Base-by-base conservation (phyloP, 805 yeast species). In the Monosporozyma aerobia region DNA sequence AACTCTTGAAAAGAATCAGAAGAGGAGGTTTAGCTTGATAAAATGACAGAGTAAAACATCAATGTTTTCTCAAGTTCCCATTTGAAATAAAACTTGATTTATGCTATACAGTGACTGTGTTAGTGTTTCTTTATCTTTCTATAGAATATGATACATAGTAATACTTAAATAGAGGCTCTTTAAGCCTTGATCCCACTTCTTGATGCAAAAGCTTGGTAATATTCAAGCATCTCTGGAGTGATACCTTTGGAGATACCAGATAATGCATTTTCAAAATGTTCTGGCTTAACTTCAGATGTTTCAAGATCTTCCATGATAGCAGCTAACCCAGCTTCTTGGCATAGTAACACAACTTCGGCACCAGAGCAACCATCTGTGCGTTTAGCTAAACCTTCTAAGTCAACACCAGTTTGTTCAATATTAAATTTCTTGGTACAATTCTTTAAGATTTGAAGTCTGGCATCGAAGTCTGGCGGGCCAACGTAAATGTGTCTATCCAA, bases 271-370 rank as follows among this genome's bases (percentile, higher is more conserved):
- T 78, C 82, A 60, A 89, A 90, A 65, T 94, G 97, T 33, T 73
- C 72, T 54, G 73, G 74, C n/a, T 69, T 67, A 0, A 90, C 95
- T 6, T 59, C 58, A 1, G 63, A 62, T 8, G 86, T 77, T 3
- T 80, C 71, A 5, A 77, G 68, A 56, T 86, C 71, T 59, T 88
- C 96, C 84, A 88, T 89, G 53, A 94, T 82, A 0, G 98, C 97
- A n/a, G 86, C 80, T 11, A 94, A 71, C 2, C 99, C 99, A 0
- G 98, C 97, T 68, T 92, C 97, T 67, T 90, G 98, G 61, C 97
- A 88, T 22, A 92, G 67, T 22, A 90, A 75, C 0, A 90, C 95
- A 40, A 94, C 87, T 68, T 94, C 99, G 0, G 98, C 97, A 39
- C 99, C 99, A 0, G 97, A 90, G 63, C 95, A 90, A 0, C 99